Evolutionary conservation across 352 stramenopile genomes (phyloP), one percentile per base, ranked within the genome.

Genomic region (Elongisporangium undulatum): DNA sequence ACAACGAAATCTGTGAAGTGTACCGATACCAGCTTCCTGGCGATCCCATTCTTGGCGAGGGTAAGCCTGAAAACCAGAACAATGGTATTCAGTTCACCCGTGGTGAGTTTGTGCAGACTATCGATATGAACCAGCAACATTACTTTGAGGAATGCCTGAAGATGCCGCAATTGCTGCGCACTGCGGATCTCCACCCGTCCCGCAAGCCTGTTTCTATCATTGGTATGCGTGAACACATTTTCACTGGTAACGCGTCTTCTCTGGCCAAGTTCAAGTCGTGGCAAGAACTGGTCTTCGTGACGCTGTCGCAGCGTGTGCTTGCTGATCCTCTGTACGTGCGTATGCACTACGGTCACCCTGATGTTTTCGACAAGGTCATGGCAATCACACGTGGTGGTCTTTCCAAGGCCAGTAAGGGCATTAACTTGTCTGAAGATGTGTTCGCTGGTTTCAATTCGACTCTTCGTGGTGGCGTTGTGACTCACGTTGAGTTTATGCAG

Each of bases 121-220:
- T 94, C 29, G 85, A 94, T 75, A 92, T 92, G 85, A 94, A 94
- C 68, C 85, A 94, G 69, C 73, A 94, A 49, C 79, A 92, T 63
- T 92, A 92, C 69, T 91, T 93, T 55, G 85, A 94, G 60, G 83
- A 93, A 59, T 92, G 82, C 63, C 51, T 94, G 45, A 94, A 93
- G 77, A 92, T 94, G 81, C 81, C 83, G 12, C 80, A 92, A 65
- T 65, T 94, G 17, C 62, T 94, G 56, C 78, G 79, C 51, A 90
- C 79, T 24, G 80, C 82, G 8, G 82, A 90, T 29, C 52, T 88
- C 29, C 82, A 92, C 56, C 69, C 78, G 49, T 87, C 78, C 3
- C 77, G 78, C 53, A 82, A 88, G 49, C 82, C 82, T 7, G 81
- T 92, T 9, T 84, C 75, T 39, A 94, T 94, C 53, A 92, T 92